These are phyloP conservation scores for Rhizopus arrhizus DNA, from an alignment of 371 early-diverging fungal species.

Conservation along the genomic window DNA sequence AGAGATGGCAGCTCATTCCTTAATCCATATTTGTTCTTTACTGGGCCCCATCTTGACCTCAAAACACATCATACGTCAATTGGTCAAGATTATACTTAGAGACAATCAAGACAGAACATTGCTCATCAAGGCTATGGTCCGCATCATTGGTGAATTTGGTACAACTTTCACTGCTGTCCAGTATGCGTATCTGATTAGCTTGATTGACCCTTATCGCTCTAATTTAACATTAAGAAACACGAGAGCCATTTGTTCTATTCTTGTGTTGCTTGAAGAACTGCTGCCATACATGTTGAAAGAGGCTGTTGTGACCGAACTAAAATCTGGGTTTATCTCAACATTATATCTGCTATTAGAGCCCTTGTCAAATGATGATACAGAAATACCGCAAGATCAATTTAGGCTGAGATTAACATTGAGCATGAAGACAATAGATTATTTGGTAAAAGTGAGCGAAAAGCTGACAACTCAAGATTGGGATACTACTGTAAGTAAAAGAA, in stretches of 20 bases:
- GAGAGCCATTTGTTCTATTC: conserved; percentile 34
- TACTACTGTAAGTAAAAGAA: conserved; percentile 40
- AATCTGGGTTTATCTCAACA: conserved; percentile 50
- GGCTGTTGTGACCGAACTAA: conserved; percentile 45
- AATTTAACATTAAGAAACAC: conserved; percentile 27
- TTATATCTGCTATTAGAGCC: conserved; percentile 50
- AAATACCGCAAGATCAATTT: conserved; percentile 16
- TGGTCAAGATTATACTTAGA: conserved; percentile 59
- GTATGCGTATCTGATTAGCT: conserved; percentile 57
- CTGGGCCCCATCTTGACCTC: conserved; percentile 64
- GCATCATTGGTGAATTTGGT: conserved; percentile 60
- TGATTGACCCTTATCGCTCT: conserved; percentile 41
- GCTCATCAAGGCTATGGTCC: conserved; percentile 47
- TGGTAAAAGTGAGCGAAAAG: conserved; percentile 55
- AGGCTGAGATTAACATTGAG: conserved; percentile 52
- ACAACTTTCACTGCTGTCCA: conserved; percentile 68
- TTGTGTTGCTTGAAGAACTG: conserved; percentile 45
- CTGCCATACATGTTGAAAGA: conserved; percentile 45
- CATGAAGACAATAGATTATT: conserved; percentile 55
- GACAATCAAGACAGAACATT: conserved; percentile 48
- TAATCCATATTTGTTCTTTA: conserved; percentile 55
- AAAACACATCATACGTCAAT: conserved; percentile 64
- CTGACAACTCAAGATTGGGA: conserved; percentile 61
- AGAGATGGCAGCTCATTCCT: conserved; percentile 50
- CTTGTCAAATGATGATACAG: conserved; percentile 22